Base-by-base conservation (phyloP, 2,329 filamentous ascomycete genomes). In the Alternaria hordeiaustralica region DNA sequence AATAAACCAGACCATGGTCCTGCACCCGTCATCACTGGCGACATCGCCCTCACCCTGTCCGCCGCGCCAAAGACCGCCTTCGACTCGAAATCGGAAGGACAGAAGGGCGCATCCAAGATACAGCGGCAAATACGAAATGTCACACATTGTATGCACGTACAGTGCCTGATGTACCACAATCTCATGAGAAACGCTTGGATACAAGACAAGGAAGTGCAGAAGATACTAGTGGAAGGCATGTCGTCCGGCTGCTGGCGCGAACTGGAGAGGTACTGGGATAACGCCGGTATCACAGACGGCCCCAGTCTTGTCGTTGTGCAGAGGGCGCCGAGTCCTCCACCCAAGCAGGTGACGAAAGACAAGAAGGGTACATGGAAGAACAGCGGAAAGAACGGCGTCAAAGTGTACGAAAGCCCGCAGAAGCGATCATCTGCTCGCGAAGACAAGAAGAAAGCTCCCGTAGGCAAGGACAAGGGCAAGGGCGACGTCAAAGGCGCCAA, bases 111-210 rank as follows among this genome's bases (percentile, higher is more conserved):
- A 0, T 91, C 92, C 3, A 97, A 97, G 80, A 88, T 91, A 26
- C 93, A 97, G 75, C 88, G 93, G 55, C 87, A 89, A 64, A 91
- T 95, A 60, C 87, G 96, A 25, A 87, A 90, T 33, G 86, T 89
- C 4, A 94, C 93, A 1, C 96, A 99, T 79, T 92, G 92, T 71
- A 86, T 97, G 70, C 96, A 99, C 79, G 94, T 98, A 2, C 90
- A 96, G 76, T 88, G 89, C 56, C 83, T 99, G 15, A 86, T 99
- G 63, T 97, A 91, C 86, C 94, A 98, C 77, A 98, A 98, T 75
- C 88, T 92, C 0, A 81, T 96, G 13, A 88, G 79, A 12, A 81
- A 81, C 59, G 67, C 69, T 3, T 80, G 79, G 79, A 69, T 79
- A 7, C 73, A 78, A 51, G 78, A 81, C 59, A 68, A 73, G 54